Conservation (phyloP, 164 flowering plant genomes). For the Taxillus chinensis region DNA sequence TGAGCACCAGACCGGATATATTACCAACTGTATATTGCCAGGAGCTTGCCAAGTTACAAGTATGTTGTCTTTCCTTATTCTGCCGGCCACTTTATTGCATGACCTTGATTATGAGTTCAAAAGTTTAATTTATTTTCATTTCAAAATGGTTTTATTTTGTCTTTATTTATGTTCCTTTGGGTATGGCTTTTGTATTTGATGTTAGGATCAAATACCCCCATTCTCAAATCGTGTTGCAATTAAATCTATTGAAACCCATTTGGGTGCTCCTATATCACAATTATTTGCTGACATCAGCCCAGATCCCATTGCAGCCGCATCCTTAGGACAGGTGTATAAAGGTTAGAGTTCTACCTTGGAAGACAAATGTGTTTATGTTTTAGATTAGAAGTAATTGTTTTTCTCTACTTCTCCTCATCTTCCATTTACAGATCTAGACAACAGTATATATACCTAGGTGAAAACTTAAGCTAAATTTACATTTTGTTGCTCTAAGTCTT, state of each 20-base stretch:
- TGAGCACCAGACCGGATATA: slow-evolving; percentile 95
- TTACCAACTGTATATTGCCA: slow-evolving; percentile 72
- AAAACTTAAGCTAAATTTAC: slow-evolving; percentile 14
- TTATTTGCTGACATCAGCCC: slow-evolving; percentile 85
- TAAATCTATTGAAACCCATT: slow-evolving; percentile 68
- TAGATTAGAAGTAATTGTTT: neutral
- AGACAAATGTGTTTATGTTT: slow-evolving; percentile 2
- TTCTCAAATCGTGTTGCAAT: slow-evolving; percentile 67
- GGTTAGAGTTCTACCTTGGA: slow-evolving; percentile 30
- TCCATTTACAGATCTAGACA: neutral
- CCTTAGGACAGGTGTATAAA: slow-evolving; percentile 95
- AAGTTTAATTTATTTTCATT: neutral
- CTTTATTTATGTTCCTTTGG: neutral
- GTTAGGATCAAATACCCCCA: slow-evolving; percentile 93
- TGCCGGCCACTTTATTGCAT: neutral
- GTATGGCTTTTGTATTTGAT: slow-evolving; percentile 3
- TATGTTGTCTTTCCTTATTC: slow-evolving; percentile 9
- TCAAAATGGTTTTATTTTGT: neutral
- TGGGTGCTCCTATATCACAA: slow-evolving; percentile 66
- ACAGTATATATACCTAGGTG: neutral
- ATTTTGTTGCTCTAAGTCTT: slow-evolving; percentile 37
- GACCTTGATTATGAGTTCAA: neutral
- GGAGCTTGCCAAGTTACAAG: slow-evolving; percentile 93
- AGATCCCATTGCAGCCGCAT: slow-evolving; percentile 94
- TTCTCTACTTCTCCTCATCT: no score